Evolutionary conservation across 768 basidiomycete species (phyloP).

Genomic region (Lentinula edodes): DNA sequence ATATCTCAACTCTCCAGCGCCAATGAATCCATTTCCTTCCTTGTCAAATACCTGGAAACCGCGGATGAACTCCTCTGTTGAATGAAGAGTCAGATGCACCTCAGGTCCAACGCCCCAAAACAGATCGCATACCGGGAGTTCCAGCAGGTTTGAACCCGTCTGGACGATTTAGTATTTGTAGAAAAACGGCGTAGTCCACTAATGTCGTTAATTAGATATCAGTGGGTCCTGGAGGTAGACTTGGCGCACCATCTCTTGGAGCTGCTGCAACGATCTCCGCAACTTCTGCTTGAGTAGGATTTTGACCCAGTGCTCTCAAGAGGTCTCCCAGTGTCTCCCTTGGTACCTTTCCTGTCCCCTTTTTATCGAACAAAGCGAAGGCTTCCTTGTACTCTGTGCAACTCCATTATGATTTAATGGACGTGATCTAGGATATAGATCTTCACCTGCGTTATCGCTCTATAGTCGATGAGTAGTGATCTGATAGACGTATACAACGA

Average conservation of each 20-base stretch:
- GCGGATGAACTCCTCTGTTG: slow-evolving; percentile 93
- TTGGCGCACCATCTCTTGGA: slow-evolving; percentile 63
- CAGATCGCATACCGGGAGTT: slow-evolving; percentile 67
- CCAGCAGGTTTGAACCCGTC: slow-evolving; percentile 98
- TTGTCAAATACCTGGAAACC: slow-evolving; percentile 99
- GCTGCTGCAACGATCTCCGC: slow-evolving; percentile 68
- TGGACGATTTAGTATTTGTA: slow-evolving; percentile 87
- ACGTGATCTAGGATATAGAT: not conserved
- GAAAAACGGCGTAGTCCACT: slow-evolving; percentile 93
- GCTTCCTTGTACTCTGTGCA: slow-evolving; percentile 91
- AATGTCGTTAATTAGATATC: slow-evolving; percentile 4
- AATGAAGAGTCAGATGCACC: not conserved
- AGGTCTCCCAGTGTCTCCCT: slow-evolving; percentile 88
- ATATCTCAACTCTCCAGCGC: slow-evolving; percentile 88
- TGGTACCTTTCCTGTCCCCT: slow-evolving; percentile 86
- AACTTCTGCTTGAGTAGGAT: slow-evolving; percentile 99
- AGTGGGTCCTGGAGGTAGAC: not conserved
- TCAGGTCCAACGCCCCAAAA: slow-evolving; percentile 1
- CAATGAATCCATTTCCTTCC: slow-evolving; percentile 88
- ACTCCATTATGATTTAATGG: not conserved
- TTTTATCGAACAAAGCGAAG: slow-evolving; percentile 97
- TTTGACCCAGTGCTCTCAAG: slow-evolving; percentile 91
- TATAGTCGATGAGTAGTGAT: slow-evolving; percentile 1
- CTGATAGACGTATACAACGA: not conserved
- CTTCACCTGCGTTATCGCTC: slow-evolving; percentile 37